Percentiles rank a stretch among this genome's conserved stretches.
These are phyloP conservation scores for Lipomyces sp. DNA, from an alignment of 805 yeast genomes.

Conservation along the genomic window DNA sequence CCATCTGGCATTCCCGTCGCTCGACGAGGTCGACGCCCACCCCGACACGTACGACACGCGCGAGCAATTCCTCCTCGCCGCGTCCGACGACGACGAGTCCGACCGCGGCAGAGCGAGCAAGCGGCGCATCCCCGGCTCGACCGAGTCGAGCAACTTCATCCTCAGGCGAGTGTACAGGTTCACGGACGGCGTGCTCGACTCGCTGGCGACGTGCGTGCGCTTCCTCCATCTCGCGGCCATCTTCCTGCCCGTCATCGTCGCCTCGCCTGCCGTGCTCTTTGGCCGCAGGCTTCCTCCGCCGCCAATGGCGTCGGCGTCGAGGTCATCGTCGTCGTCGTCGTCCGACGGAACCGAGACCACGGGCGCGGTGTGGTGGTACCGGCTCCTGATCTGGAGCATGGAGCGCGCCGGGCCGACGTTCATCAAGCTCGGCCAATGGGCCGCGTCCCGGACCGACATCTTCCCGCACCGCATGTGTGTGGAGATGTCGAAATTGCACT, in stretches of 20 bases:
- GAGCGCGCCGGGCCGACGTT: constrained; percentile 90
- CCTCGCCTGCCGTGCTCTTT: constrained; percentile 56
- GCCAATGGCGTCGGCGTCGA: too few relatives aligned
- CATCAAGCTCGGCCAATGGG: constrained; percentile 90
- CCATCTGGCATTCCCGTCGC: constrained; percentile 10
- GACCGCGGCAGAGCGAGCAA: not conserved
- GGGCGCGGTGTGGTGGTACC: constrained; percentile 73
- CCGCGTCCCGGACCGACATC: constrained; percentile 93
- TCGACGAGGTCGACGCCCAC: constrained; percentile 7
- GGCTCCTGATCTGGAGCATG: constrained; percentile 57
- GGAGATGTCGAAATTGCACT: constrained; percentile 73
- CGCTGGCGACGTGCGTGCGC: constrained; percentile 62
- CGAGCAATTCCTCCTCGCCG: constrained; percentile 20
- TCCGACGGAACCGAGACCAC: constrained; percentile 41
- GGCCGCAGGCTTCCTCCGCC: constrained; percentile 44
- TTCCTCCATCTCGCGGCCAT: constrained; percentile 63
- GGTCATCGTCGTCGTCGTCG: not conserved
- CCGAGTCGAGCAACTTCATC: not conserved
- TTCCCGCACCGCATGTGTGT: constrained; percentile 77
- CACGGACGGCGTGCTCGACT: constrained; percentile 45
- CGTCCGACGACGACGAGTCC: constrained; percentile 9
- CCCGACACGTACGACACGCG: constrained; percentile 12
- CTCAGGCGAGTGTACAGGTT: not conserved
- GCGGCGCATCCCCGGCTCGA: not conserved
- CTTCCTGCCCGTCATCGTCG: constrained; percentile 64